Conservation (phyloP, 495 filamentous ascomycete genomes). For the Penicillium parvum region DNA sequence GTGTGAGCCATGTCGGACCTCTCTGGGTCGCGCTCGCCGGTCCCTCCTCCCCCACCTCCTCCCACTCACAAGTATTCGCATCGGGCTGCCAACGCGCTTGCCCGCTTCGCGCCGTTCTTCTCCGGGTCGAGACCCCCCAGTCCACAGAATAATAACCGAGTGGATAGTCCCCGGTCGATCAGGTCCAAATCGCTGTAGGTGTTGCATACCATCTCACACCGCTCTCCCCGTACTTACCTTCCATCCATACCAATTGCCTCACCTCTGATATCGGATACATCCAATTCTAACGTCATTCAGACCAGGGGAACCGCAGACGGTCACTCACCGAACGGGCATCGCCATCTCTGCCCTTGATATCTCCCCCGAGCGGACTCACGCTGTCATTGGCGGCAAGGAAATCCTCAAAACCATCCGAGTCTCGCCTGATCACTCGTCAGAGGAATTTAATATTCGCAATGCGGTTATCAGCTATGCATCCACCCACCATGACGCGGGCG, state of each 20-base stretch:
- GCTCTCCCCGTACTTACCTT: constrained; percentile 3
- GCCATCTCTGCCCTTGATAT: constrained; percentile 73
- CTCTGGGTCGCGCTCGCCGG: constrained; percentile 32
- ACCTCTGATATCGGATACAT: background rate
- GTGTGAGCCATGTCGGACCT: constrained; percentile 42
- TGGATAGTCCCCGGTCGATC: constrained; percentile 35
- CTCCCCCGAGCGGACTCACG: constrained; percentile 69
- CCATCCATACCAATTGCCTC: background rate
- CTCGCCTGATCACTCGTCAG: constrained; percentile 62
- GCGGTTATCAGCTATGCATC: constrained; percentile 67
- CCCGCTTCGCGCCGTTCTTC: constrained; percentile 54
- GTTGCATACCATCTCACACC: constrained; percentile 22
- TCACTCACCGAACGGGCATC: constrained; percentile 65
- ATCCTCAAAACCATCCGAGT: constrained; percentile 80
- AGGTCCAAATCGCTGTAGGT: constrained; percentile 43
- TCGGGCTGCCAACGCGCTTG: constrained; percentile 51
- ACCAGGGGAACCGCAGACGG: constrained; percentile 66
- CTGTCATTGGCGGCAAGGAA: constrained; percentile 75
- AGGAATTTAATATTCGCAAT: constrained; percentile 76
- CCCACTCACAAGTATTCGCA: constrained; percentile 48
- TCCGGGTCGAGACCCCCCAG: constrained; percentile 53
- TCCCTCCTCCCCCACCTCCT: constrained; percentile 48
- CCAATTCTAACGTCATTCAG: constrained; percentile 35
- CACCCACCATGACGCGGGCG: constrained; percentile 49
- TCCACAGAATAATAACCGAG: constrained; percentile 37